Evolutionary conservation across 1,284 basidiomycete genomes (phyloP).

Genomic region (Ceratobasidium theobromae): DNA sequence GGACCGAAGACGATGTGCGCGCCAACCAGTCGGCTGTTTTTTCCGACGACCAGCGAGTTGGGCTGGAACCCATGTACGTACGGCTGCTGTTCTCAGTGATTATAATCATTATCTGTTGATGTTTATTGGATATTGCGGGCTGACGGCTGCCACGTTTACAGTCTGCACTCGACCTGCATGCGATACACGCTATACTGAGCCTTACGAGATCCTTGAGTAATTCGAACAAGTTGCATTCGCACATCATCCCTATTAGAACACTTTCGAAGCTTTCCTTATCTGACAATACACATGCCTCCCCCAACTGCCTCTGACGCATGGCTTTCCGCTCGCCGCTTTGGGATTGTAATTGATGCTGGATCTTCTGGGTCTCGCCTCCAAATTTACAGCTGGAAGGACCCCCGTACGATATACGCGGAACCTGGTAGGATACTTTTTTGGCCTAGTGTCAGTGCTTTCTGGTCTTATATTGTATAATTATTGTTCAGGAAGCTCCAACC

Average conservation of each 20-base stretch:
- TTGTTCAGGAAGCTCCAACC: conserved; percentile 50
- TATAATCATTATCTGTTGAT: background rate
- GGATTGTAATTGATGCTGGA: conserved; percentile 96
- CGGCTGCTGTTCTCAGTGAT: background rate
- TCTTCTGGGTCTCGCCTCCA: conserved; percentile 95
- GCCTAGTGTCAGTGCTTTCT: too few species aligned
- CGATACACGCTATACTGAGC: background rate
- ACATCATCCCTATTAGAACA: background rate
- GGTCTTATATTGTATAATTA: conserved; percentile 17
- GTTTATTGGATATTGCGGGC: too few species aligned
- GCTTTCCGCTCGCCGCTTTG: conserved; percentile 81
- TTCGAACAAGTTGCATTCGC: background rate
- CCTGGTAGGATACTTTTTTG: too few species aligned
- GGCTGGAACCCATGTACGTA: background rate
- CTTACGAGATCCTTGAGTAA: too few species aligned
- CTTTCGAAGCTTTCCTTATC: background rate
- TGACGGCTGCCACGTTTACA: background rate
- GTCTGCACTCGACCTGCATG: background rate
- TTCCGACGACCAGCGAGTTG: background rate
- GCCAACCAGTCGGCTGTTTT: background rate
- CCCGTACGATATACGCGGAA: conserved; percentile 53
- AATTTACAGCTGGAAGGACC: conserved; percentile 96
- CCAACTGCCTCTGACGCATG: conserved; percentile 67
- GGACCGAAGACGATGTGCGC: conserved; percentile 1
- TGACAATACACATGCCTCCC: conserved; percentile 59